Evolutionary conservation across 805 yeast genomes (phyloP).

Genomic region (Spencermartinsiella europaea): DNA sequence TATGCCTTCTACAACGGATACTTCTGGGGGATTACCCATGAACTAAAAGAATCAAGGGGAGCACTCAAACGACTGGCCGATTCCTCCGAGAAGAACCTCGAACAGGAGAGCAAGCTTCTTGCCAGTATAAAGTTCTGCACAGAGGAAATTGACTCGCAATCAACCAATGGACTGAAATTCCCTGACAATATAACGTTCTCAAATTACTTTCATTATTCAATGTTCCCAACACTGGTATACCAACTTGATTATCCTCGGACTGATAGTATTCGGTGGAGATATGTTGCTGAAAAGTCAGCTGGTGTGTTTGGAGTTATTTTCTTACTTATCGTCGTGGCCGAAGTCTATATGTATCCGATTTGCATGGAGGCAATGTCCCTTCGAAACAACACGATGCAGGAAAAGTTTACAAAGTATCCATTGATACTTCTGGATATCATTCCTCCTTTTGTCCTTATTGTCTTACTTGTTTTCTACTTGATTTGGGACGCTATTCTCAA

Average conservation of each 20-base stretch:
- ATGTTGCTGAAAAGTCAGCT: conserved; percentile 59
- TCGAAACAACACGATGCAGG: conserved; percentile 43
- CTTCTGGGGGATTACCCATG: conserved; percentile 38
- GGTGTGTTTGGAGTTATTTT: conserved; percentile 87
- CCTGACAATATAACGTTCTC: conserved; percentile 64
- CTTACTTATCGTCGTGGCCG: conserved; percentile 77
- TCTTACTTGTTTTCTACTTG: conserved; percentile 73
- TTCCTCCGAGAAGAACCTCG: conserved; percentile 5
- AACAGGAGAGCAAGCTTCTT: conserved; percentile 1
- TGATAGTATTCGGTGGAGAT: conserved; percentile 57
- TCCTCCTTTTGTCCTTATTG: conserved; percentile 73
- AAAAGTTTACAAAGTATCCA: conserved; percentile 47
- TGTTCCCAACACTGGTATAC: conserved; percentile 77
- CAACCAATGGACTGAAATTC: conserved; percentile 41
- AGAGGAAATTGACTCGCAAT: conserved; percentile 62
- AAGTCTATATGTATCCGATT: conserved; percentile 67
- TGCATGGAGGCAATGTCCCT: conserved; percentile 55
- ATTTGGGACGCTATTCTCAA: conserved; percentile 96
- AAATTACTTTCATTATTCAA: conserved; percentile 71
- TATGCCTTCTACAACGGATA: conserved; percentile 90
- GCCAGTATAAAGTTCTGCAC: conserved; percentile 49
- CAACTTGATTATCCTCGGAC: conserved; percentile 81
- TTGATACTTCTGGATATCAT: conserved; percentile 63
- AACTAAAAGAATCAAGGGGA: conserved; percentile 13
- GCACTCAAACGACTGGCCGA: conserved; percentile 5